Evolutionary conservation across 2,329 filamentous ascomycete species (phyloP), one percentile per base, ranked within the genome.

Genomic region (Clathrospora elynae): DNA sequence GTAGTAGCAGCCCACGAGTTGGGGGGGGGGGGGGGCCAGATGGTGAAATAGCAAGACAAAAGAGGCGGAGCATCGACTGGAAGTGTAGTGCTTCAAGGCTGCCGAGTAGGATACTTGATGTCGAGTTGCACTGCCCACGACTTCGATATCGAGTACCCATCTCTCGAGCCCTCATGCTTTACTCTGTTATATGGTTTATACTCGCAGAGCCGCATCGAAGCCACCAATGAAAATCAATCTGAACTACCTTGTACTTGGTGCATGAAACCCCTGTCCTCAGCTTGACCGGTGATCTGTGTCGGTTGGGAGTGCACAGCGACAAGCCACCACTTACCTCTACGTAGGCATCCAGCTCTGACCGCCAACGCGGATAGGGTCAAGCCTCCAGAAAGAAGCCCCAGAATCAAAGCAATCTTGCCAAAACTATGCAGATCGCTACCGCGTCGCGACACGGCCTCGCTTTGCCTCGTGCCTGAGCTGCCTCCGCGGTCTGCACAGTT

Each of bases 151-250:
- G 47, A 54, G 53, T 49, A 48, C 42, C 47, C 51, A 46, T 46
- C 43, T 17, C 45, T 52, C 35, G 47, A 50, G 37, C 49, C 49
- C 45, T 29, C 55, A 57, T 57, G 33, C 42, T 52, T 38, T 46
- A 34, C 49, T 42, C 16, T 59, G 48, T 57, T 68, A 67, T 68
- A 69, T 66, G 61, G 46, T 55, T 24, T 40, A 42, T 38, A 42
- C 17, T 57, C 45, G 65, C 66, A 69, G 66, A 69, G 66, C 66
- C 66, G 62, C 66, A 69, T 64, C 13, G 22, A 7, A 34, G 13
- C 38, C 36, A 44, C 46, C 40, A 49, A 57, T 56, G 22, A 52
- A 35, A 43, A 22, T 23, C 18, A 23, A 19, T 24, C 38, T 41
- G 42, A 46, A 43, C 45, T 26, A 24, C 35, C 47, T 35, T 44